These are phyloP conservation scores for Trametes versicolor DNA, from an alignment of 1,284 basidiomycete genomes.

Conservation along the genomic window DNA sequence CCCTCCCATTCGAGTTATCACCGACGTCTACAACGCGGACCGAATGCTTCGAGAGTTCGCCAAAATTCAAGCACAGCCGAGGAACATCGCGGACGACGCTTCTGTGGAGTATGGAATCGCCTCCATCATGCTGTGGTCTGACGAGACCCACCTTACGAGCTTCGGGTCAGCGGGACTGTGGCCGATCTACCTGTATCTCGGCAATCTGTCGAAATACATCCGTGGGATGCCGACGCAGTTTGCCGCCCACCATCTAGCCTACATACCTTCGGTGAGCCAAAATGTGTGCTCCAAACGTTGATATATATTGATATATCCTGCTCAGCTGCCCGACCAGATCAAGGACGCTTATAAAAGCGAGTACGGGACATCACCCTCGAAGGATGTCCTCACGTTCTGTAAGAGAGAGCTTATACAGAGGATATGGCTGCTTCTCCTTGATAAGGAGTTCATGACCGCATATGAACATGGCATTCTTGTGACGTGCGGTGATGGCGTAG, in stretches of 20 bases:
- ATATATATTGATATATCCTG: background rate
- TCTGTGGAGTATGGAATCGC: constrained; percentile 31
- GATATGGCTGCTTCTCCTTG: background rate
- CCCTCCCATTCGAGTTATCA: constrained; percentile 26
- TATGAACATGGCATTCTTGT: constrained; percentile 5
- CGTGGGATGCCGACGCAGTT: constrained; percentile 30
- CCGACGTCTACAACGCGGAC: constrained; percentile 35
- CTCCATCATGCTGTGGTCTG: constrained; percentile 35
- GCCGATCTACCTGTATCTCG: constrained; percentile 31
- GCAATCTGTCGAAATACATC: constrained; percentile 38
- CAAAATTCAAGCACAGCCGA: constrained; percentile 21
- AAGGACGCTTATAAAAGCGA: background rate
- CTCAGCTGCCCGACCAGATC: background rate
- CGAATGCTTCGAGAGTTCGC: constrained; percentile 34
- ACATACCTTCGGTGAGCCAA: constrained; percentile 43
- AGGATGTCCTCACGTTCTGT: background rate
- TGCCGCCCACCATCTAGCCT: constrained; percentile 41
- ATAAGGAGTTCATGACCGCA: constrained; percentile 3
- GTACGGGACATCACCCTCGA: background rate
- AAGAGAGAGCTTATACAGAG: background rate
- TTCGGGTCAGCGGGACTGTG: constrained; percentile 33
- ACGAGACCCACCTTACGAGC: constrained; percentile 32
- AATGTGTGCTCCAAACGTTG: background rate
- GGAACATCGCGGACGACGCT: constrained; percentile 19
- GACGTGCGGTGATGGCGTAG: constrained; percentile 6